These are phyloP conservation scores for Flaveria brownii DNA, from an alignment of 129 eudicot genomes.

Conservation along the genomic window DNA sequence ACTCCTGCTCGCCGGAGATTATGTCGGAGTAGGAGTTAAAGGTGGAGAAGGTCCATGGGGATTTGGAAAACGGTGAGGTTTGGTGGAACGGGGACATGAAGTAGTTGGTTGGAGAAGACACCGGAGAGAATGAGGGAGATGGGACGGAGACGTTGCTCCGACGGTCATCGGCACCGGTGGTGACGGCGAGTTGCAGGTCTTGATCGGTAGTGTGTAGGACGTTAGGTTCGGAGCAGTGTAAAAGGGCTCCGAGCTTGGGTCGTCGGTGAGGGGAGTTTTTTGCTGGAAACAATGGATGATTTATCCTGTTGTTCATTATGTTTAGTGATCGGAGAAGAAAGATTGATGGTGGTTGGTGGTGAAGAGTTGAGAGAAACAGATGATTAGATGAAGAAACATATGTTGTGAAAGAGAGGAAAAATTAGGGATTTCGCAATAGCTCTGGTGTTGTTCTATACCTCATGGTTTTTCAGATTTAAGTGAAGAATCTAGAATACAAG, in stretches of 20 bases:
- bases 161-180: conserved; percentile 8
- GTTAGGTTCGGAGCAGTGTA: conserved; percentile 40
- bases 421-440: background rate
- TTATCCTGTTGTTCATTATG: conserved; percentile 26
- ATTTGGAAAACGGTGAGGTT: conserved; percentile 54
- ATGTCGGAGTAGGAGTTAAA: background rate
- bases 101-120: conserved; percentile 43
- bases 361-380: background rate
- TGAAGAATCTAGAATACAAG: conserved; percentile 28
- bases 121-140: conserved; percentile 33
- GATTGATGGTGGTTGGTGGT: too few relatives aligned
- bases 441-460: conserved; percentile 17
- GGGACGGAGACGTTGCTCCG: conserved; percentile 33
- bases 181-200: conserved; percentile 7
- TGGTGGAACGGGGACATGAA: conserved; percentile 49
- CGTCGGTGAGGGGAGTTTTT: conserved; percentile 31
- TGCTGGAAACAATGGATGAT: conserved; percentile 9
- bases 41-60: conserved; percentile 56
- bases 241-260: conserved; percentile 45
- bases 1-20: too few relatives aligned
- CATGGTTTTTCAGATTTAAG: conserved; percentile 7
- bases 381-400: background rate
- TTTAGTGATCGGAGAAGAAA: background rate
- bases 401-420: background rate
- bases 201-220: conserved; percentile 13